These are phyloP conservation scores for Trypanosoma mega DNA, from an alignment of 208 protist genomes.

Conservation along the genomic window DNA sequence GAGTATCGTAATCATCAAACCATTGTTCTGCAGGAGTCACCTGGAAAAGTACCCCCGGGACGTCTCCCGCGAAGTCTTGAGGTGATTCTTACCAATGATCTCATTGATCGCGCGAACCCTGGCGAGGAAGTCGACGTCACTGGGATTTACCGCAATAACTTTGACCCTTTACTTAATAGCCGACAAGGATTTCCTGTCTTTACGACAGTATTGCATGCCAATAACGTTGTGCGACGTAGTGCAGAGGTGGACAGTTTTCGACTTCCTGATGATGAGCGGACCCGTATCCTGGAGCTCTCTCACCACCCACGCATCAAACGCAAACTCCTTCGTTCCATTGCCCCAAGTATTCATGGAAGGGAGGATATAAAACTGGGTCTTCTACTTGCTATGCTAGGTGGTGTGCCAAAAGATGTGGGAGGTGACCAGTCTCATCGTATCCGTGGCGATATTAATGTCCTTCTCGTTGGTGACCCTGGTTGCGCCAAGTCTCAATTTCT, in stretches of 20 bases:
- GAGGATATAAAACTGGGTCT: constrained; percentile 99
- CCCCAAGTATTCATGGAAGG: constrained; percentile 99
- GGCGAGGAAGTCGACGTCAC: constrained; percentile 98
- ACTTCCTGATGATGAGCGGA: constrained; percentile 88
- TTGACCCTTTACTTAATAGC: constrained; percentile 97
- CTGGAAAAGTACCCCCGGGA: constrained; percentile 97
- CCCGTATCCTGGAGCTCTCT: constrained; percentile 88
- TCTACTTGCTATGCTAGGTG: constrained; percentile 97
- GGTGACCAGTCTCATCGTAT: constrained; percentile 95
- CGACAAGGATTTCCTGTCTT: constrained; percentile 99
- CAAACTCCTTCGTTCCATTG: constrained; percentile 96
- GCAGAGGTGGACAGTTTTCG: constrained; percentile 83
- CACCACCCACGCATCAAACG: constrained; percentile 84
- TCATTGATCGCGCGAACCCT: constrained; percentile 97
- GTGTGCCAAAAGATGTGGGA: constrained; percentile 91
- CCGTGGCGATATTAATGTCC: constrained; percentile 99
- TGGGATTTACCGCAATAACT: constrained; percentile 98
- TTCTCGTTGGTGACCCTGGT: constrained; percentile 99
- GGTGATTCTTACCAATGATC: constrained; percentile 97
- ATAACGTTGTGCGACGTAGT: constrained; percentile 93
- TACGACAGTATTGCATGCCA: constrained; percentile 97
- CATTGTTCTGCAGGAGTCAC: constrained; percentile 98
- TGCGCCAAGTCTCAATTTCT: constrained; percentile 97
- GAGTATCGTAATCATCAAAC: constrained; percentile 99
- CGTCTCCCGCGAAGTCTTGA: constrained; percentile 98